Evolutionary conservation across 2,329 filamentous ascomycete genomes (phyloP).

Genomic region (Paecilomyces formosus): DNA sequence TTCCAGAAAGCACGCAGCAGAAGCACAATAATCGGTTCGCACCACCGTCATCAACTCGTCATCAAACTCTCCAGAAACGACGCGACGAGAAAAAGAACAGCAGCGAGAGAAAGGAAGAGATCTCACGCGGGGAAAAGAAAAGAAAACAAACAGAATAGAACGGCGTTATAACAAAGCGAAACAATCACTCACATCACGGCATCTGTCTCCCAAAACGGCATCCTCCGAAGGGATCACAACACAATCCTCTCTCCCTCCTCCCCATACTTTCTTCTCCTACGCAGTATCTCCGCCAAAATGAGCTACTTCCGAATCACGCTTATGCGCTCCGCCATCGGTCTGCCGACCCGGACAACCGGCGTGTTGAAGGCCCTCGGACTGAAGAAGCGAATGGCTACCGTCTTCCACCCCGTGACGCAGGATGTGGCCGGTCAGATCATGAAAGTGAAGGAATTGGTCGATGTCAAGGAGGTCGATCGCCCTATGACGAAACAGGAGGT

Average conservation of each 20-base stretch:
- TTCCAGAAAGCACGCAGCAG: neutral
- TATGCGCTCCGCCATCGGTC: constrained; percentile 79
- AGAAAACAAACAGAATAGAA: neutral
- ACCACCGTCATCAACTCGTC: neutral
- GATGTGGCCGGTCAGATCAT: constrained; percentile 86
- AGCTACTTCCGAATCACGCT: constrained; percentile 87
- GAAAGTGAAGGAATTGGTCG: constrained; percentile 86
- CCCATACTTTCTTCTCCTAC: neutral
- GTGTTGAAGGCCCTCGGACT: constrained; percentile 81
- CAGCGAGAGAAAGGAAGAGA: neutral
- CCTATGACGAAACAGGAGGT: constrained; percentile 61
- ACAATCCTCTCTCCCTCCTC: neutral
- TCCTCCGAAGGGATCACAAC: neutral
- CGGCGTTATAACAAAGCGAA: neutral
- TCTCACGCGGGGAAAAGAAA: neutral
- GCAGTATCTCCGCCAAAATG: constrained; percentile 43
- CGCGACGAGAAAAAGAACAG: neutral
- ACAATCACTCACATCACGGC: neutral
- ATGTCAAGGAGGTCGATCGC: constrained; percentile 67
- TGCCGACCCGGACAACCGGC: constrained; percentile 70
- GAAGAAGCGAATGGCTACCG: constrained; percentile 73
- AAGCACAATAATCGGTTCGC: neutral
- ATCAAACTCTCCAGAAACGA: neutral
- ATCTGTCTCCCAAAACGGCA: neutral
- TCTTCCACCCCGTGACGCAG: constrained; percentile 78